A percentile compares a stretch with the other conserved stretches of the same genome.
These are phyloP conservation scores for Citrus medica DNA, from an alignment of 345 rosid genomes.

Conservation along the genomic window DNA sequence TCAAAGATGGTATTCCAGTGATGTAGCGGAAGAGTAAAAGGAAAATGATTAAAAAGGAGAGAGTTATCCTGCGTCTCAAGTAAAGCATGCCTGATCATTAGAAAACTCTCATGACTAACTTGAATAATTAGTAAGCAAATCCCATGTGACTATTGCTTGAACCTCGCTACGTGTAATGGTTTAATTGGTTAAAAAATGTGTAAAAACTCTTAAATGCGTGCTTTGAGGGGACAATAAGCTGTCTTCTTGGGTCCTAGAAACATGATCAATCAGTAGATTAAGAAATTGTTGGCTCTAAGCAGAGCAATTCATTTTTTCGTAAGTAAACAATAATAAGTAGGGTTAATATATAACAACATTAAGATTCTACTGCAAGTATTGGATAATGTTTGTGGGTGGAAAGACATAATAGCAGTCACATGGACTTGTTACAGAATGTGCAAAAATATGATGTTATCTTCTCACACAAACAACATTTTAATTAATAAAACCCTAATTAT, in stretches of 20 bases:
- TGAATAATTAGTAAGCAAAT: neutral
- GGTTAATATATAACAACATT: neutral
- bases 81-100: constrained; percentile 5
- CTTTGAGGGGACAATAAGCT: neutral
- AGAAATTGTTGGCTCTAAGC: neutral
- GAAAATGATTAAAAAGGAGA: neutral
- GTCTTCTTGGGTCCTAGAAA: neutral
- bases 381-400: neutral
- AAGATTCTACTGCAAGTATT: neutral
- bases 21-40: neutral
- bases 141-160: neutral
- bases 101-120: neutral
- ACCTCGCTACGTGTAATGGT: no score
- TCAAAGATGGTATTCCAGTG: neutral
- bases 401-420: constrained; percentile 25
- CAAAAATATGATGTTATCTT: constrained; percentile 22
- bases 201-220: neutral
- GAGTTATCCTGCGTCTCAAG: neutral
- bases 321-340: neutral
- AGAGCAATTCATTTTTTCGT: neutral
- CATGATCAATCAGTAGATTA: neutral
- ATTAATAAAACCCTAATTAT: constrained; percentile 25
- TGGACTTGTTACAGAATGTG: constrained; percentile 18
- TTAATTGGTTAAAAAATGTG: neutral
- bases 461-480: constrained; percentile 22